phyloP scores from a whole-genome alignment of 2,329 filamentous ascomycete species.

The Didymella keratinophila region DNA sequence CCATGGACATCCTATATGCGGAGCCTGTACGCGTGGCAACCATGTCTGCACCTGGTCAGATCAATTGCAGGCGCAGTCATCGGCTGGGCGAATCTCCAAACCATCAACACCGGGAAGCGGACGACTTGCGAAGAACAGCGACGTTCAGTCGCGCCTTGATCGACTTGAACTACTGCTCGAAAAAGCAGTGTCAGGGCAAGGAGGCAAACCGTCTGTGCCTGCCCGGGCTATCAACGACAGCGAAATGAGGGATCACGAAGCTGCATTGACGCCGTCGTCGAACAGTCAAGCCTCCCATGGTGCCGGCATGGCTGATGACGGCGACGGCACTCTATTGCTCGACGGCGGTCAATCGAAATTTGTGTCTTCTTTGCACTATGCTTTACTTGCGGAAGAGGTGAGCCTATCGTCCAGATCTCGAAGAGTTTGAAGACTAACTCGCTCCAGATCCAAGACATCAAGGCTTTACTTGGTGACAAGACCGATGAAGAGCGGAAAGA shows the following conservation, averaged over 20 bases:
- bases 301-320: slow-evolving; percentile 48
- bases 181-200: slow-evolving; percentile 41
- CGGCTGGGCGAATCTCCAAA: slow-evolving; percentile 40
- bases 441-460: slow-evolving; percentile 50
- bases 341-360: slow-evolving; percentile 51
- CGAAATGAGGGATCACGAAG: slow-evolving; percentile 34
- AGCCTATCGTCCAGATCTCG: slow-evolving; percentile 1
- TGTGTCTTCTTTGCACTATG: slow-evolving; percentile 52
- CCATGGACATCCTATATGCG: slow-evolving; percentile 50
- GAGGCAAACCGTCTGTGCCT: slow-evolving; percentile 22
- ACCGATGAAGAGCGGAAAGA: slow-evolving; percentile 42
- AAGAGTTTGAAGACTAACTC: background rate
- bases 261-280: slow-evolving; percentile 40
- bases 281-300: slow-evolving; percentile 46
- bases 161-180: slow-evolving; percentile 48
- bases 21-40: slow-evolving; percentile 48
- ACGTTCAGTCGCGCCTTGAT: slow-evolving; percentile 49
- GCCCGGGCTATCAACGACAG: slow-evolving; percentile 30
- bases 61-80: slow-evolving; percentile 33
- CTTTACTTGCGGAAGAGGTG: slow-evolving; percentile 51
- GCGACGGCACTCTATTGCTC: slow-evolving; percentile 48
- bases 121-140: slow-evolving; percentile 38
- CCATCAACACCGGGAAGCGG: slow-evolving; percentile 18
- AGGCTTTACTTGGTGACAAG: slow-evolving; percentile 45
- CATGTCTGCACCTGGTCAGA: slow-evolving; percentile 49